phyloP scores from a whole-genome alignment of 169 alveolate species.

The Plasmodium reichenowi region DNA sequence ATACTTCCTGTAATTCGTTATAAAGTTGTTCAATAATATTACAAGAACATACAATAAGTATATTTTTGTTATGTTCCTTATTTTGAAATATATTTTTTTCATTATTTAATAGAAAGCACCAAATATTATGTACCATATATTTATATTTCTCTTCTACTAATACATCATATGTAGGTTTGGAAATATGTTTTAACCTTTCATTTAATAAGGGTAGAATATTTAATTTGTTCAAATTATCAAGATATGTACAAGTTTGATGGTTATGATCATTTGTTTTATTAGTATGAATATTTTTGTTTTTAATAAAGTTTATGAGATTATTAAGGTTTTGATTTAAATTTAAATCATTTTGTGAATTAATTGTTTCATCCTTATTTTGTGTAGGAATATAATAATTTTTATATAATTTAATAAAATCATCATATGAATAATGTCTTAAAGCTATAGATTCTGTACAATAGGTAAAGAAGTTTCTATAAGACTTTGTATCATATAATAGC shows the following conservation, averaged over 20 bases:
- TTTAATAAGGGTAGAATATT: slow-evolving; percentile 19
- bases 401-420: slow-evolving; percentile 20
- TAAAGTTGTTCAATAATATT: slow-evolving; percentile 20
- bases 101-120: slow-evolving; percentile 66
- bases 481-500: slow-evolving; percentile 54
- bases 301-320: neutral
- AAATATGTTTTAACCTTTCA: slow-evolving; percentile 27
- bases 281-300: neutral
- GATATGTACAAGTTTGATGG: neutral
- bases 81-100: slow-evolving; percentile 38
- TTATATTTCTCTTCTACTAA: slow-evolving; percentile 57
- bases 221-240: slow-evolving; percentile 9
- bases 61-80: neutral
- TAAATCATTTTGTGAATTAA: neutral
- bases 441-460: slow-evolving; percentile 62
- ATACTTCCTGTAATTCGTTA: slow-evolving; percentile 24
- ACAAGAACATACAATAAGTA: slow-evolving; percentile 34
- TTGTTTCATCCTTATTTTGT: neutral
- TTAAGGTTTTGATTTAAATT: neutral
- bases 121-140: slow-evolving; percentile 45
- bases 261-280: too few species aligned
- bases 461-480: slow-evolving; percentile 62
- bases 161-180: slow-evolving; percentile 59
- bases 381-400: slow-evolving; percentile 7
- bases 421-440: slow-evolving; percentile 35